Evolutionary conservation across 352 stramenopile species (phyloP), one percentile per base, ranked within the genome.

Genomic region (Pilasporangium apinafurcum): DNA sequence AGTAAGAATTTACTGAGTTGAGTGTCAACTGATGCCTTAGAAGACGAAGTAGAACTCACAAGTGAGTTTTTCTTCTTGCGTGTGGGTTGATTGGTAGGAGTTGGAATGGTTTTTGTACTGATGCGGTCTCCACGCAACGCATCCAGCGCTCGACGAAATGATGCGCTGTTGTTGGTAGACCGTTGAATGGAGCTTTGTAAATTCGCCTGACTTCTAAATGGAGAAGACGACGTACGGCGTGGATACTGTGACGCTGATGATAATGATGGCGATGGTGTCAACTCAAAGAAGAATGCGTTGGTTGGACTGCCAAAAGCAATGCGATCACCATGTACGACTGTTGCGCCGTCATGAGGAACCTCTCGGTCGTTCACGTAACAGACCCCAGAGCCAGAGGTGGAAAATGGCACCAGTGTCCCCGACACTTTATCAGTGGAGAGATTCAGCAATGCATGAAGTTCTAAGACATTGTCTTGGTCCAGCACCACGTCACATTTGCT

Each of bases 401-500:
- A 78, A 48, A 86, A 86, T 7, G 71, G 74, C 1, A 86, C 59
- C 31, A 89, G 40, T 16, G 50, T 81, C 5, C 57, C 68, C 0
- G 58, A 67, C 2, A 53, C 41, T 17, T 70, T 59, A 25, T 70
- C 52, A 18, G 32, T 28, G 1, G 63, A 51, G 1, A 90, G 50
- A 24, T 56, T 82, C 31, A 86, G 51, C 5, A 86, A 36, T 8
- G 74, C 72, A 32, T 87, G 74, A 0, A 81, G 59, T 17, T 86
- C 77, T 17, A 81, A 46, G 18, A 83, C 56, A 14, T 60, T 59
- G 1, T 51, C 37, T 9, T 45, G 47, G 0, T 50, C 42, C 5
- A 89, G 49, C 3, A 89, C 74, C 13, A 86, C 50, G 39, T 86
- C 74, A 40, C 77, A 89, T 17, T 72, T 83, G 17, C 48, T 36